Evolutionary conservation across 2,329 filamentous ascomycete species (phyloP).

Genomic region (Lasiodiplodia theobromae): DNA sequence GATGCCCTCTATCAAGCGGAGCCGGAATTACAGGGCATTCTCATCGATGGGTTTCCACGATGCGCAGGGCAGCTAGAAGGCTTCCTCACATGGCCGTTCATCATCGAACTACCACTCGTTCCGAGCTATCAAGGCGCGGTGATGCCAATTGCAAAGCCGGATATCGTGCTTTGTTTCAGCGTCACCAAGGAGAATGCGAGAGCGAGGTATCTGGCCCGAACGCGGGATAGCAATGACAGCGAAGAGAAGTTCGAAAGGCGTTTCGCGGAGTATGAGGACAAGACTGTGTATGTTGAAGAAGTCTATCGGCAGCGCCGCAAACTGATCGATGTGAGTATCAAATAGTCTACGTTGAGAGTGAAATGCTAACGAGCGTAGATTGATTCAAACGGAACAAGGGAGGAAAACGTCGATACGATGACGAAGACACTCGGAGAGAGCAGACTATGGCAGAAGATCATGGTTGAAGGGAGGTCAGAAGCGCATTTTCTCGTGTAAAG

Average conservation of each 20-base stretch:
- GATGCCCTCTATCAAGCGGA: background rate
- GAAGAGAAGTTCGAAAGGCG: conserved; percentile 16
- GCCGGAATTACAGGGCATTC: background rate
- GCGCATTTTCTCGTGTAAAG: background rate
- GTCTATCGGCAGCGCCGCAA: background rate
- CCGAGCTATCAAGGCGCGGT: too few relatives aligned
- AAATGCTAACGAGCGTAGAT: background rate
- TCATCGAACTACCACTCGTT: background rate
- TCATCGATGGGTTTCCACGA: conserved; percentile 36
- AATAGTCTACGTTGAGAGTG: background rate
- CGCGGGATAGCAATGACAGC: conserved; percentile 11
- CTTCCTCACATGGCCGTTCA: conserved; percentile 3
- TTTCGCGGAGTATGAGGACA: conserved; percentile 1
- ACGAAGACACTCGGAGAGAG: background rate
- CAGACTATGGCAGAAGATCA: background rate
- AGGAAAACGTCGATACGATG: background rate
- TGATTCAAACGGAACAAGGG: conserved; percentile 12
- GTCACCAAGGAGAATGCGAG: background rate
- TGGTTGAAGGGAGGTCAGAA: background rate
- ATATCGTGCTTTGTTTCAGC: conserved; percentile 6
- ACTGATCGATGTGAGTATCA: conserved; percentile 1
- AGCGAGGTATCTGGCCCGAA: background rate
- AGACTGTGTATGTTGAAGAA: background rate
- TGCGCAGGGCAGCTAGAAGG: conserved; percentile 12
- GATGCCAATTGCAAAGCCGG: too few relatives aligned